Evolutionary conservation across 2,329 filamentous ascomycete species (phyloP).

Genomic region (Fusarium dimerum): DNA sequence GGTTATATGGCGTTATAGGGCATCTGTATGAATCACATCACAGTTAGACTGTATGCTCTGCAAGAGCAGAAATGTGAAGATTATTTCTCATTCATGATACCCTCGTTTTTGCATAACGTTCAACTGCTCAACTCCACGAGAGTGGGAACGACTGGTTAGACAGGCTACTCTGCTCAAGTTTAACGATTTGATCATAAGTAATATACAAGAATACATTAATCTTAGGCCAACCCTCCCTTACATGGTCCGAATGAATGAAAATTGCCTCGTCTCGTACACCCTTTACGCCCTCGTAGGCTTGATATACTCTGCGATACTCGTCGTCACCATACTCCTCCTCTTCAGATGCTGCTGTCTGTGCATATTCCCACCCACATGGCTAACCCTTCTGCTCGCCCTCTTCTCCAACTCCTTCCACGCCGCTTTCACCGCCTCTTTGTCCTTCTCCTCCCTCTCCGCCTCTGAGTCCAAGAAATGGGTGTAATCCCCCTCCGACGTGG

Average conservation of each 20-base stretch:
- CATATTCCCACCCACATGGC: constrained; percentile 9
- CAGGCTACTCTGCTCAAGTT: too few species aligned
- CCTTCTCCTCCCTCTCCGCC: constrained; percentile 3
- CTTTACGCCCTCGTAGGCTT: constrained; percentile 8
- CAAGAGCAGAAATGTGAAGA: background rate
- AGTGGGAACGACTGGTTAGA: too few species aligned
- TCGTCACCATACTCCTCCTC: constrained; percentile 12
- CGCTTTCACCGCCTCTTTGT: constrained; percentile 14
- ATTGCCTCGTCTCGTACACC: background rate
- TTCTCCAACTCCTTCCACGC: constrained; percentile 22
- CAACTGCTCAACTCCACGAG: too few species aligned
- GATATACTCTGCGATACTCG: constrained; percentile 21
- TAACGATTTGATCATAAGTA: too few species aligned
- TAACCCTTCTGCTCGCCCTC: constrained; percentile 8
- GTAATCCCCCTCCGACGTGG: constrained; percentile 23
- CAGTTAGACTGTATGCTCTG: background rate
- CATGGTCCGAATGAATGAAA: background rate
- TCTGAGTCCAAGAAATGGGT: constrained; percentile 24
- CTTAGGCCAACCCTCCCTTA: background rate
- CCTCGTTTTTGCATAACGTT: too few species aligned
- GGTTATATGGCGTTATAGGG: background rate
- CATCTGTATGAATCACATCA: background rate
- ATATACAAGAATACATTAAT: too few species aligned
- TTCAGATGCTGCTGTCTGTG: background rate
- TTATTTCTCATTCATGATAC: background rate